Base-by-base conservation (phyloP, 2,329 filamentous ascomycete species). In the Ceratocystis variospora region DNA sequence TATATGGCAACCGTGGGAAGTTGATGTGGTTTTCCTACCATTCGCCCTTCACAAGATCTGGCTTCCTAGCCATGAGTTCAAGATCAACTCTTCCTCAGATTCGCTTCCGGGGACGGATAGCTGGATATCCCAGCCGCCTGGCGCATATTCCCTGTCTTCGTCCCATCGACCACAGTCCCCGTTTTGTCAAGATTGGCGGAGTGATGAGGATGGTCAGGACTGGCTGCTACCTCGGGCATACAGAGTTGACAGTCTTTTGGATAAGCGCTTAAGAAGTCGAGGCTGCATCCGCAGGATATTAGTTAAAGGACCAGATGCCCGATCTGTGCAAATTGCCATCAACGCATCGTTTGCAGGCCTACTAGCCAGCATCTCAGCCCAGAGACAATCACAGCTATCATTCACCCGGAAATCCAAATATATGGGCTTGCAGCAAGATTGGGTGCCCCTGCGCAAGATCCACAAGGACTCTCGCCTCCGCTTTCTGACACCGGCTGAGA, bases 401-500 rank as follows among this genome's bases (percentile, higher is more conserved):
- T 48, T 59, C 17, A 59, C 53, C 44, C 66, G 61, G 19, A n/a
- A 31, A 17, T 55, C 28, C 31, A 67, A 69, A 50, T 84, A 81
- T 64, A 76, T 86, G 22, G 88, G 85, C 5, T 77, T 92, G 19
- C 80, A 82, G 65, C 85, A 87, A 55, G 75, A 82, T 0, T 90
- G 88, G 81, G 81, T 92, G n/a, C 89, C 89, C 4, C 77, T 93
- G 19, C 83, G 88, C 63, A 92, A 92, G 73, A 77, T 90, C 2
- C 83, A 88, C 72, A 90, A 87, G 71, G 87, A 90, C 67, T 86
- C 86, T 0, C 82, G 84, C 31, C 79, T 93, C 5, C 83, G 84
- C 0, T 91, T 91, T 70, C 78, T 92, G 10, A 82, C 81, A 5
- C 84, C 84, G 0, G 78, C 83, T 0, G 89, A 92, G 73, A 88